These are phyloP conservation scores for Cladosporium oxysporum DNA, from an alignment of 2,329 filamentous ascomycete species.

Conservation along the genomic window DNA sequence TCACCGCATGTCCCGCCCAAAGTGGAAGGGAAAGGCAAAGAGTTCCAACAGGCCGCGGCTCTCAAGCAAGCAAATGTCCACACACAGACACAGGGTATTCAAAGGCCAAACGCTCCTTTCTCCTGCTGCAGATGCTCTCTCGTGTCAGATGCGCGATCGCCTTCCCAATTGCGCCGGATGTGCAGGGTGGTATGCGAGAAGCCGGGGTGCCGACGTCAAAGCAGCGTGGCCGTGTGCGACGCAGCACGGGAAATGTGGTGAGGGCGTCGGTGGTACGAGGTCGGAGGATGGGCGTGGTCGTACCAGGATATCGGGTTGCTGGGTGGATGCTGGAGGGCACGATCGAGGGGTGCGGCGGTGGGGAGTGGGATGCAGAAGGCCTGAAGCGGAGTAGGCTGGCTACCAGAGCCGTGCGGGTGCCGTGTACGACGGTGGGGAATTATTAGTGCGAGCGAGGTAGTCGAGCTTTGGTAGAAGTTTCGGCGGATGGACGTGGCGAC, in stretches of 20 bases:
- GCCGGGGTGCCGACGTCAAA: conserved; percentile 14
- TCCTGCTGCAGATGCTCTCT: conserved; percentile 6
- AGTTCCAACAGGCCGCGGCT: background rate
- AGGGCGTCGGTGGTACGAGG: conserved; percentile 7
- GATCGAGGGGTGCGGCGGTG: conserved; percentile 5
- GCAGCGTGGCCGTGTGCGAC: conserved; percentile 16
- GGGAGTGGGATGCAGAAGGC: conserved; percentile 15
- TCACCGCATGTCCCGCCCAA: conserved; percentile 16
- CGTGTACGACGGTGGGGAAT: conserved; percentile 1
- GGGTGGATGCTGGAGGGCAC: conserved; percentile 3
- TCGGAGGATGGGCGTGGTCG: background rate
- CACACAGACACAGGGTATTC: background rate
- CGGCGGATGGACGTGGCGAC: background rate
- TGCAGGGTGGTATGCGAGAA: conserved; percentile 15
- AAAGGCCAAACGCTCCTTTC: conserved; percentile 12
- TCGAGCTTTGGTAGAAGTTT: background rate
- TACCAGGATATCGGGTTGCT: conserved; percentile 13
- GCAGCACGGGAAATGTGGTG: background rate
- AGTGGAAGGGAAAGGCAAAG: background rate
- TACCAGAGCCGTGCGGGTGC: conserved; percentile 14
- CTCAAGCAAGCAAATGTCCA: conserved; percentile 1
- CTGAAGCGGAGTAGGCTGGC: conserved; percentile 15
- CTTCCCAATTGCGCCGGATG: conserved; percentile 10
- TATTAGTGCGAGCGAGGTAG: background rate
- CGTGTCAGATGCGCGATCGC: conserved; percentile 16